Evolutionary conservation across 2,329 filamentous ascomycete genomes (phyloP).

Genomic region (Aureobasidium lini): DNA sequence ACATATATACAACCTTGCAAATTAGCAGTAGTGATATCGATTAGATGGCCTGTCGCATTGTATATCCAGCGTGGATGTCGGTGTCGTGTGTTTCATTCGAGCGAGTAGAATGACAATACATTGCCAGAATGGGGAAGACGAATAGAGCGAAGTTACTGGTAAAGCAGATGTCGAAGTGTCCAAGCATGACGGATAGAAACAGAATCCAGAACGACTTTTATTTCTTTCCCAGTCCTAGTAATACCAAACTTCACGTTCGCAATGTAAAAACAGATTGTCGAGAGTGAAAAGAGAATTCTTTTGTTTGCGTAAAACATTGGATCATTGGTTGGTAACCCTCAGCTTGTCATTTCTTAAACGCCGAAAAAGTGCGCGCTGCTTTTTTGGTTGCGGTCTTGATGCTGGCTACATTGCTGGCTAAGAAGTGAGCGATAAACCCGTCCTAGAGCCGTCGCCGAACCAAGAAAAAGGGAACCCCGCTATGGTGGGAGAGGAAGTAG

Average conservation of each 20-base stretch:
- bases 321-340: conserved; percentile 1
- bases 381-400: conserved; percentile 4
- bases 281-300: neutral
- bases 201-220: neutral
- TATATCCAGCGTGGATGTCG: neutral
- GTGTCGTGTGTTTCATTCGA: neutral
- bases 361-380: conserved; percentile 6
- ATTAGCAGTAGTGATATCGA: neutral
- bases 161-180: neutral
- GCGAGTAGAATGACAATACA: no score
- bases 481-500: neutral
- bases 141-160: neutral
- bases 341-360: conserved; percentile 11
- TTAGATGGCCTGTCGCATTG: neutral
- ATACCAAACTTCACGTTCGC: neutral
- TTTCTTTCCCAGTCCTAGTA: neutral
- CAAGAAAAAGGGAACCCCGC: conserved; percentile 4
- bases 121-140: no score
- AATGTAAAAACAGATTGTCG: neutral
- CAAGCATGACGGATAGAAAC: neutral
- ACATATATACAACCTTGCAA: neutral
- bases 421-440: neutral
- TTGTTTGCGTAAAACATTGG: conserved; percentile 8
- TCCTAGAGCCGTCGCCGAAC: conserved; percentile 11
- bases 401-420: conserved; percentile 8